Conservation (phyloP, 352 stramenopile species). For the Blastocystis sp. region DNA sequence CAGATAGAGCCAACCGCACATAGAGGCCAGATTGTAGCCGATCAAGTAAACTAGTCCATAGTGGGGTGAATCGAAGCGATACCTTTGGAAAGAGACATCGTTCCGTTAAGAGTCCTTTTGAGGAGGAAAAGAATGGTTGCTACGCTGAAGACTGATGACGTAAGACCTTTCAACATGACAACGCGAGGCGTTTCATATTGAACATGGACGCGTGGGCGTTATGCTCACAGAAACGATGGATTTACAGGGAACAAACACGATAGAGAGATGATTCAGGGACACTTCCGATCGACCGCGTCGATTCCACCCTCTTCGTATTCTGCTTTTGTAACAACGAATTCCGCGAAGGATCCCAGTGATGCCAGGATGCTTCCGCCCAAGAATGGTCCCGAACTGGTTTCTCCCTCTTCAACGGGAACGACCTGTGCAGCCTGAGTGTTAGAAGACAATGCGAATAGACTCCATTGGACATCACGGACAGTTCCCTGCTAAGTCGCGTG, state of each 20-base stretch:
- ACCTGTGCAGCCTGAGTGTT: background rate
- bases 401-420: slow-evolving; percentile 7
- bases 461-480: slow-evolving; percentile 49
- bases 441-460: background rate
- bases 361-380: slow-evolving; percentile 25
- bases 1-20: slow-evolving; percentile 38
- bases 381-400: background rate
- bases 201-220: background rate
- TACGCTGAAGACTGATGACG: background rate
- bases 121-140: background rate
- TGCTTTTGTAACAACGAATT: slow-evolving; percentile 23
- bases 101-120: slow-evolving; percentile 23
- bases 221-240: background rate
- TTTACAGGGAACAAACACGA: background rate
- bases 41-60: slow-evolving; percentile 48
- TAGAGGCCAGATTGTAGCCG: slow-evolving; percentile 22
- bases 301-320: slow-evolving; percentile 32
- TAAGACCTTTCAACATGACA: background rate
- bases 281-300: slow-evolving; percentile 18
- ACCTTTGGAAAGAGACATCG: background rate
- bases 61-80: background rate
- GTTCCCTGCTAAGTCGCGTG: background rate
- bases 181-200: background rate
- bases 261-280: background rate
- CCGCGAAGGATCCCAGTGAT: slow-evolving; percentile 23